phyloP scores from a whole-genome alignment of 1,139 yeast genomes.

The Meyerozyma guilliermondii region DNA sequence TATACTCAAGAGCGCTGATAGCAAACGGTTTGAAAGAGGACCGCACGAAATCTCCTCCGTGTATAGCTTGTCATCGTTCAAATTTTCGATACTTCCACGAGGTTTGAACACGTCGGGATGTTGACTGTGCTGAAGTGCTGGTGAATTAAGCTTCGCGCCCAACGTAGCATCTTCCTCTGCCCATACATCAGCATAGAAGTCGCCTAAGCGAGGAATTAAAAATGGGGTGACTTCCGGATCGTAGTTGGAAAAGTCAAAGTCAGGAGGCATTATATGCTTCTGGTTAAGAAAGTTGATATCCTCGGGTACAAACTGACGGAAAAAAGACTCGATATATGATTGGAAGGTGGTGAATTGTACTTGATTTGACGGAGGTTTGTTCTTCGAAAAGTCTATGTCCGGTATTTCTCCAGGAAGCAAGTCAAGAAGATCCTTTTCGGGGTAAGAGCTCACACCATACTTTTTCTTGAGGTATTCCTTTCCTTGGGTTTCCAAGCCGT shows the following conservation, averaged over 20 bases:
- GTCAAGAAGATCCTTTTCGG: constrained; percentile 68
- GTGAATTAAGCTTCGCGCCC: constrained; percentile 34
- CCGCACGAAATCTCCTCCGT: constrained; percentile 83
- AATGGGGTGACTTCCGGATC: constrained; percentile 67
- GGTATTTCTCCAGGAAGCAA: constrained; percentile 87
- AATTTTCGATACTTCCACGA: constrained; percentile 53
- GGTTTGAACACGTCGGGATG: constrained; percentile 47
- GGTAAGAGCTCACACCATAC: constrained; percentile 88
- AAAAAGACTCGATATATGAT: constrained; percentile 79
- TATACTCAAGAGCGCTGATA: constrained; percentile 71
- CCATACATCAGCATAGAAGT: constrained; percentile 79
- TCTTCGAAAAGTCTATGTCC: constrained; percentile 75
- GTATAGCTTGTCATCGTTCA: constrained; percentile 63
- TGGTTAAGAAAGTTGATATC: constrained; percentile 72
- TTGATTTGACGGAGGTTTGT: constrained; percentile 80
- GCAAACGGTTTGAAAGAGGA: constrained; percentile 78
- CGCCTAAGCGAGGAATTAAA: constrained; percentile 80
- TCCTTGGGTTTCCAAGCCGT: constrained; percentile 53
- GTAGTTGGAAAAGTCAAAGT: constrained; percentile 43
- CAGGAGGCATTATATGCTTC: constrained; percentile 52
- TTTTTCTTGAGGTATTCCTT: constrained; percentile 70
- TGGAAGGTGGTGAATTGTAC: constrained; percentile 89
- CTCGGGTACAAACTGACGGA: constrained; percentile 70
- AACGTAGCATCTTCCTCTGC: constrained; percentile 66
- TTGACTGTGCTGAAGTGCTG: constrained; percentile 27